Percentiles rank a stretch among this genome's conserved stretches.
Conservation (phyloP, 495 filamentous ascomycete genomes). For the Lasiosphaeriaceae sp. region DNA sequence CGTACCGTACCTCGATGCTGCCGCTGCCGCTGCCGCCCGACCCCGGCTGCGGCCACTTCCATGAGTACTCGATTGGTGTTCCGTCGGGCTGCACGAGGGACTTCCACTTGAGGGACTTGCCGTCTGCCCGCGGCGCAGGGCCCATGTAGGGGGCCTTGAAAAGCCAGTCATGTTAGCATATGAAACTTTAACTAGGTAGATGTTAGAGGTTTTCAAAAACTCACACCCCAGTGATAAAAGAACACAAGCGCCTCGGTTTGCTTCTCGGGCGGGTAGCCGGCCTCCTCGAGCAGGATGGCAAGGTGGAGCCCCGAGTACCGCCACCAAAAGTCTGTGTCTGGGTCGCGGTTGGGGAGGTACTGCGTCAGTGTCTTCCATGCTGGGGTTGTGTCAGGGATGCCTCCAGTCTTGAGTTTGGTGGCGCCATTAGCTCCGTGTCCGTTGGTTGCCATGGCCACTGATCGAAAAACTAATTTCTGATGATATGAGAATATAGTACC, state of each 20-base stretch:
- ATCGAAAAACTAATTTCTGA: too few relatives aligned
- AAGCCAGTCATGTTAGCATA: too few relatives aligned
- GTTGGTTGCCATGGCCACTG: too few relatives aligned
- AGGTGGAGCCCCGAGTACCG: neutral
- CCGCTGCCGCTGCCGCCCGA: too few relatives aligned
- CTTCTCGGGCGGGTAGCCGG: neutral
- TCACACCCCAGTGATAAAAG: neutral
- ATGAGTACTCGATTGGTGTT: neutral
- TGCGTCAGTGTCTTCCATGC: slow-evolving; percentile 1
- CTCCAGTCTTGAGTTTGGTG: too few relatives aligned
- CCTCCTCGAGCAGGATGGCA: neutral
- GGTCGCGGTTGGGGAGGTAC: neutral
- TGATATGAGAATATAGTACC: too few relatives aligned
- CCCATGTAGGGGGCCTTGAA: neutral
- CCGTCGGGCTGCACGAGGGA: neutral
- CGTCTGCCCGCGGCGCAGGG: neutral
- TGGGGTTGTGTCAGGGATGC: neutral
- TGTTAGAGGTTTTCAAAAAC: neutral
- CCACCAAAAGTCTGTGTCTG: slow-evolving; percentile 16
- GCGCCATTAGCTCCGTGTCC: too few relatives aligned
- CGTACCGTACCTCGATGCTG: neutral
- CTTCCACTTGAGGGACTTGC: neutral
- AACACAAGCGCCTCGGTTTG: neutral
- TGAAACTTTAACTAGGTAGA: too few relatives aligned
- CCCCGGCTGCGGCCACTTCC: neutral